A percentile compares a stretch with the other conserved stretches of the same genome.
These are phyloP conservation scores for Xylariaceae sp. DNA, from an alignment of 2,329 filamentous ascomycete genomes.

Conservation along the genomic window DNA sequence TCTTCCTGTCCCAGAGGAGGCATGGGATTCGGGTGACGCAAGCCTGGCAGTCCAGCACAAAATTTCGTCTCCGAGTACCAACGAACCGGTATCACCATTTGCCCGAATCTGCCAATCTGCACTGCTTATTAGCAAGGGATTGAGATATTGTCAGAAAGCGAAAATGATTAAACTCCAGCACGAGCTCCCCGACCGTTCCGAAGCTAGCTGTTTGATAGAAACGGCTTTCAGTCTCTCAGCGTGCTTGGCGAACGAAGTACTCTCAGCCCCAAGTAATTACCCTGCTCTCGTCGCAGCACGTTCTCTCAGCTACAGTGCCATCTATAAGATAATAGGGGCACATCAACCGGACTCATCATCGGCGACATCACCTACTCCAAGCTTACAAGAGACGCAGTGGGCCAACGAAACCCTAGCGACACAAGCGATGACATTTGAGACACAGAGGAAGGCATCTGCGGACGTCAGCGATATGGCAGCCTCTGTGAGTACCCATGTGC, in stretches of 20 bases:
- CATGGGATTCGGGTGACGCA: slow-evolving; percentile 40
- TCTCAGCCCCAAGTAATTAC: slow-evolving; percentile 8
- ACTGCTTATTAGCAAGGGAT: slow-evolving; percentile 33
- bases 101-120: slow-evolving; percentile 44
- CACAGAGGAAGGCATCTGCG: slow-evolving; percentile 8
- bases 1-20: slow-evolving; percentile 36
- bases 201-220: slow-evolving; percentile 19
- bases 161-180: slow-evolving; percentile 8
- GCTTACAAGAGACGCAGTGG: neutral
- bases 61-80: slow-evolving; percentile 40
- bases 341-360: neutral
- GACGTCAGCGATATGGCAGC: slow-evolving; percentile 11
- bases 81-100: slow-evolving; percentile 46
- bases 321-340: slow-evolving; percentile 10
- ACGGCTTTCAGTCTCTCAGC: slow-evolving; percentile 10
- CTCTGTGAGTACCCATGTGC: slow-evolving; percentile 4
- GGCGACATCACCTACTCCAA: neutral
- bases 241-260: slow-evolving; percentile 9
- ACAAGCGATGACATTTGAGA: slow-evolving; percentile 8
- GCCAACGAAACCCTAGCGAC: slow-evolving; percentile 10
- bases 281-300: slow-evolving; percentile 10
- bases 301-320: slow-evolving; percentile 11
- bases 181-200: slow-evolving; percentile 15
- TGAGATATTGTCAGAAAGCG: slow-evolving; percentile 16
- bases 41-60: slow-evolving; percentile 24